A percentile compares a stretch with the other conserved stretches of the same genome.
Conservation (phyloP, 495 filamentous ascomycete genomes). For the Aspergillus saccharolyticus region DNA sequence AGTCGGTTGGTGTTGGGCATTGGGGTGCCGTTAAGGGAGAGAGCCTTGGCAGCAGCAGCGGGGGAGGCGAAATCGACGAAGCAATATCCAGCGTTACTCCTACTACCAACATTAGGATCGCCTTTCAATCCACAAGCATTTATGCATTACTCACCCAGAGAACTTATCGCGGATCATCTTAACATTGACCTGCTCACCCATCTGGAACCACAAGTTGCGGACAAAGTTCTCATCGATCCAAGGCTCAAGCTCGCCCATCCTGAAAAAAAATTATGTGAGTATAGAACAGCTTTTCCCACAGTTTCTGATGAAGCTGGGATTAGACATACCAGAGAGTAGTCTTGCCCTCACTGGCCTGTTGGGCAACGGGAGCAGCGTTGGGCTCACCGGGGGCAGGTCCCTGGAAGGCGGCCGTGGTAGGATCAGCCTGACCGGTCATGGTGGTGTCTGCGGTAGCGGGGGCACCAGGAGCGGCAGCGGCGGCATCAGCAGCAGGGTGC, state of each 20-base stretch:
- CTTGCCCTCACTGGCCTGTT: constrained; percentile 62
- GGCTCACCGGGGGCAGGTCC: constrained; percentile 49
- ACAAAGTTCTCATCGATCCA: constrained; percentile 99
- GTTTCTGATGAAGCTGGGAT: no score
- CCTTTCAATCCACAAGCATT: constrained; percentile 10
- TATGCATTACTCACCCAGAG: constrained; percentile 72
- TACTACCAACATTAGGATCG: constrained; percentile 50
- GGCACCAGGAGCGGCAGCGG: constrained; percentile 49
- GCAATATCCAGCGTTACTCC: constrained; percentile 96
- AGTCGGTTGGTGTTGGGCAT: constrained; percentile 92
- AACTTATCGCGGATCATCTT: constrained; percentile 99
- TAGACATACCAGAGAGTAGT: constrained; percentile 72
- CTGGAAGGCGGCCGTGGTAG: constrained; percentile 50
- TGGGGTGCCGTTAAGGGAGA: constrained; percentile 79
- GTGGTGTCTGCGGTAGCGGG: constrained; percentile 47
- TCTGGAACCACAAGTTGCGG: constrained; percentile 83
- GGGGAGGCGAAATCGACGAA: constrained; percentile 90
- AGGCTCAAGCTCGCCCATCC: constrained; percentile 98
- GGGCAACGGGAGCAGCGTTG: constrained; percentile 46
- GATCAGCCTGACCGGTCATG: constrained; percentile 52
- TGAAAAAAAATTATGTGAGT: constrained; percentile 24
- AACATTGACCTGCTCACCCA: constrained; percentile 92
- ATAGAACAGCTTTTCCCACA: background rate
- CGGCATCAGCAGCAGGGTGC: constrained; percentile 47
- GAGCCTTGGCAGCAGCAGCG: constrained; percentile 83